Conservation (phyloP, 2,329 filamentous ascomycete genomes). For the Colletotrichum graminicola region DNA sequence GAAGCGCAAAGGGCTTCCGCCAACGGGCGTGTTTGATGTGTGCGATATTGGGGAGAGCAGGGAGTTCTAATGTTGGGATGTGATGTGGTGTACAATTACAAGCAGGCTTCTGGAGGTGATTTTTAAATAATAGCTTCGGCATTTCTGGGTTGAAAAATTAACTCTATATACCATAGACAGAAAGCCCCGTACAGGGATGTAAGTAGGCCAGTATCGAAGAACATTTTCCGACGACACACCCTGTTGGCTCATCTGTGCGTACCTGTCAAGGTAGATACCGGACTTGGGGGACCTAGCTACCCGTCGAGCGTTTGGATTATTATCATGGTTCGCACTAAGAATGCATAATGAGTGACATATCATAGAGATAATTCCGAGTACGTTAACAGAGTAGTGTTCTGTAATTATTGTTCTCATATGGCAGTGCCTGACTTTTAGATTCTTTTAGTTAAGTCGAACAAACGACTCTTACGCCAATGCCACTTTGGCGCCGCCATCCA, state of each 20-base stretch:
- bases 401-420: not conserved
- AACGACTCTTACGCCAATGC: conserved; percentile 13
- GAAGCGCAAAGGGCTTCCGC: conserved; percentile 72
- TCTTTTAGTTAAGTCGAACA: not conserved
- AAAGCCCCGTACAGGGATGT: no score
- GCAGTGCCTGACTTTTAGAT: not conserved
- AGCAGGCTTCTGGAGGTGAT: conserved; percentile 1
- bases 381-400: conserved; percentile 18
- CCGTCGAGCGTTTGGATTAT: not conserved
- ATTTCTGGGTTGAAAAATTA: not conserved
- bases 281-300: not conserved
- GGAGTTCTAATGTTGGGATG: conserved; percentile 68
- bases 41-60: conserved; percentile 88
- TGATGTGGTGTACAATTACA: conserved; percentile 4
- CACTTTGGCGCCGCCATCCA: not conserved
- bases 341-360: not conserved
- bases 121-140: not conserved
- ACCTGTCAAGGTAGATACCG: not conserved
- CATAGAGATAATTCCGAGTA: not conserved
- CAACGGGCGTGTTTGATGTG: conserved; percentile 82
- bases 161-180: conserved; percentile 1
- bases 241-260: no score
- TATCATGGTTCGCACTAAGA: not conserved
- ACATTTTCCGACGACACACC: no score
- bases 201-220: no score